Evolutionary conservation across 805 yeast species (phyloP), one percentile per base, ranked within the genome.

Genomic region (Hanseniaspora valbyensis): DNA sequence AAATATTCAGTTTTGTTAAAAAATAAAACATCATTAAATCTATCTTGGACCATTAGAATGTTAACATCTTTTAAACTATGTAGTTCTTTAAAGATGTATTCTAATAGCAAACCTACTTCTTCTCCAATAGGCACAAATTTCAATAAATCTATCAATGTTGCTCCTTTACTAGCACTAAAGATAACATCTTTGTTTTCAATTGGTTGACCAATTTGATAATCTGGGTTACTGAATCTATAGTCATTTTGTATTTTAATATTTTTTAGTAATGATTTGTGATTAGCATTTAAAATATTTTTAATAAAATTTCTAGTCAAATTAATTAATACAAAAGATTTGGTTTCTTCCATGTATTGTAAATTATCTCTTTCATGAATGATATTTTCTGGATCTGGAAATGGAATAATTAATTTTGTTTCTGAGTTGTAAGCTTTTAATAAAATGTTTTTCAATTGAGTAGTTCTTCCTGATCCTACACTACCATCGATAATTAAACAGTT

Each of bases 391-490:
- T 77, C 68, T 26, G 87, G 77, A 16, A 87, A 64, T 44, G 83
- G 85, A 42, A 88, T 58, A 4, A 85, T 66, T 42, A 83, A 64
- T 39, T 81, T 81, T 1, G 80, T 70, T 2, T 60, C 65, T 5
- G 55, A 36, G 1, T 63, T 64, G 49, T 44, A 56, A 2, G 67
- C 64, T 32, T 65, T 66, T 2, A 57, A 42, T 63, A 88, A 95
- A 0, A 89, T 39, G 3, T 28, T 40, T 40, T 40, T 46, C 28
- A 88, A 58, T 34, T 81, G 59, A 0, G 86, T 76, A 2, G 90
- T 76, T 68, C 88, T 89, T 7, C 96, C 96, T 10, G 76, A 72
- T 44, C 95, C 95, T 40, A 75, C 66, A 50, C 74, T 80, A 39
- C 95, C 95, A 19, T 75, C 48, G 4, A 36, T 21, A 7, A 43